A percentile compares a stretch with the other conserved stretches of the same genome.
These are phyloP conservation scores for Lachnellula arida DNA, from an alignment of 2,329 filamentous ascomycete species.

Conservation along the genomic window DNA sequence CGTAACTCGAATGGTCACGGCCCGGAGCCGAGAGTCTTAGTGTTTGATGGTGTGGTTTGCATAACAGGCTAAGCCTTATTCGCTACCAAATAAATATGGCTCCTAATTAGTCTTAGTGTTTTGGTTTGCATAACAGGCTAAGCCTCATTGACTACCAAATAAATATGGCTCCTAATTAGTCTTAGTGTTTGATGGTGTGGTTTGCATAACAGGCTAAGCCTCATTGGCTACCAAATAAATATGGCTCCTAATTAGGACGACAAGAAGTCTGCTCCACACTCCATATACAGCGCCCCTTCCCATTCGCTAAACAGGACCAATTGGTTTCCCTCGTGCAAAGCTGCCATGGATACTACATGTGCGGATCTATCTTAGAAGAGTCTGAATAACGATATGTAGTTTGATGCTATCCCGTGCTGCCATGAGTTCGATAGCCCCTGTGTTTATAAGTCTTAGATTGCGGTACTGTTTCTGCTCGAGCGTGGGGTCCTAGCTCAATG, in stretches of 20 bases:
- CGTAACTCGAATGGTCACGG: background rate
- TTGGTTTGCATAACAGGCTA: background rate
- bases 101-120: background rate
- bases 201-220: background rate
- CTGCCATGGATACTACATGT: no score
- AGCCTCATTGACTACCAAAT: background rate
- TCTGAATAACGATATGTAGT: no score
- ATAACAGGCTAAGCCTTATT: background rate
- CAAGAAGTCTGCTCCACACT: background rate
- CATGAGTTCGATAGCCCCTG: no score
- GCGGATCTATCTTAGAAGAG: no score
- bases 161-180: background rate
- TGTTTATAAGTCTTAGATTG: no score
- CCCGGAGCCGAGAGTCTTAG: background rate
- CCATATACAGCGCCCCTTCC: no score
- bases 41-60: background rate
- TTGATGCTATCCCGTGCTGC: no score
- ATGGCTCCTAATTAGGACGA: background rate
- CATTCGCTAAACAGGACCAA: no score
- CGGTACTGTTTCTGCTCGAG: no score
- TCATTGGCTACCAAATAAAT: background rate
- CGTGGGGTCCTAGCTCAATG: no score
- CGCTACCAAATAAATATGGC: background rate
- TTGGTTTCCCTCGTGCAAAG: no score
- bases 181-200: background rate